Base-by-base conservation (phyloP, 139 green algal genomes). In the Tetradesmus obliquus region DNA sequence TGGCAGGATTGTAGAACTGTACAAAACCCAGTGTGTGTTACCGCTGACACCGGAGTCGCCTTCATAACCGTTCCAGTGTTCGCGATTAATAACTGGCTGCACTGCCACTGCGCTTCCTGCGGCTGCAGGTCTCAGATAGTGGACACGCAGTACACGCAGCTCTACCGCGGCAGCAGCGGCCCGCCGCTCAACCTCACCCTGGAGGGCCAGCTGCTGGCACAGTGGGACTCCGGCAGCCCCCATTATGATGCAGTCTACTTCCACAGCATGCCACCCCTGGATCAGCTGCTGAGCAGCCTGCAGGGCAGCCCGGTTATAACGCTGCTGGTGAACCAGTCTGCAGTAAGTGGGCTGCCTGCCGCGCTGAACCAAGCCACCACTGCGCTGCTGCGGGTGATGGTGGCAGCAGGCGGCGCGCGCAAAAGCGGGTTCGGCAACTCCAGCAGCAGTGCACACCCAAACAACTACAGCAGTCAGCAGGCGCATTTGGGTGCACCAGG, bases 171-270 rank as follows among this genome's bases (percentile, higher is more conserved):
- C 82, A 92, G 89, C 53, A 22, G 57, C 20, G 89, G 82, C 22
- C 69, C 76, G 86, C 83, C 90, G 0, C 74, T 93, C 8, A 84
- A 88, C 2, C 87, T 92, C 58, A 97, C 93, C 0, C 91, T 98
- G 74, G 96, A 98, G 3, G 93, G 83, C 51, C 96, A 92, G 57
- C 94, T 98, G 81, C 94, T 98, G 24, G 10, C 79, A 12, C 86
- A 88, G 22, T 98, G 96, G 95, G 93, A 91, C 82, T 87, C 54
- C 12, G 93, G 85, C 51, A n/a, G 76, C 10, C 90, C 92, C 8
- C 58, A 87, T 51, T 97, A 97, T 84, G 96, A 97, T 82, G 95
- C 93, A 0, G 17, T 97, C 5, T 94, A 94, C 91, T 13, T 98
- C 24, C 66, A 95, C 3, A 57, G 45, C 53, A 90, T 96, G 55